phyloP scores from a whole-genome alignment of 1,284 basidiomycete genomes.

The Sphaerobolus stellatus region DNA sequence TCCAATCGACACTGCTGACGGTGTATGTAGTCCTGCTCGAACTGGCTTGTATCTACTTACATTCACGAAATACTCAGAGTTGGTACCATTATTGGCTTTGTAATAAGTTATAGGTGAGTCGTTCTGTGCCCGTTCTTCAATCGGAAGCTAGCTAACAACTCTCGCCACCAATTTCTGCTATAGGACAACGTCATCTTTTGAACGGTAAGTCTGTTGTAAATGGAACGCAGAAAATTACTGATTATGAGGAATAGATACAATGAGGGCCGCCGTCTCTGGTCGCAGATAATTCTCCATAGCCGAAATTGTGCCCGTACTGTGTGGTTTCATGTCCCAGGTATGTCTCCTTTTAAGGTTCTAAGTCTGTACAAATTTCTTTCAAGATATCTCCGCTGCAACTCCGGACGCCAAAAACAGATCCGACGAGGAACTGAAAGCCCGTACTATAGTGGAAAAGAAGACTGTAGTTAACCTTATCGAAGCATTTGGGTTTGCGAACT shows the following conservation, averaged over 20 bases:
- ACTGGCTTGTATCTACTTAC: neutral
- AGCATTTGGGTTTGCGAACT: slow-evolving; percentile 40
- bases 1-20: slow-evolving; percentile 56
- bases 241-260: slow-evolving; percentile 43
- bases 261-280: slow-evolving; percentile 71
- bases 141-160: no score
- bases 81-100: slow-evolving; percentile 66
- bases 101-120: slow-evolving; percentile 37
- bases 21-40: slow-evolving; percentile 43
- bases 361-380: neutral
- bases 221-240: no score
- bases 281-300: slow-evolving; percentile 59
- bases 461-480: slow-evolving; percentile 58
- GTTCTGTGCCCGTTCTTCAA: no score
- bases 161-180: no score
- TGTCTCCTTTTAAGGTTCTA: slow-evolving; percentile 14
- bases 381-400: slow-evolving; percentile 20
- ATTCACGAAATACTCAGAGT: slow-evolving; percentile 28
- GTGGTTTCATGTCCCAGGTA: slow-evolving; percentile 67
- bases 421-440: slow-evolving; percentile 43
- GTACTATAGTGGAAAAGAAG: slow-evolving; percentile 67
- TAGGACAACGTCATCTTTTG: slow-evolving; percentile 72
- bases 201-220: slow-evolving; percentile 52
- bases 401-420: slow-evolving; percentile 28
- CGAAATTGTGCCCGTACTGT: slow-evolving; percentile 56